Evolutionary conservation across 164 flowering plant genomes (phyloP).

Genomic region (grape (Vitis vinifera)): DNA sequence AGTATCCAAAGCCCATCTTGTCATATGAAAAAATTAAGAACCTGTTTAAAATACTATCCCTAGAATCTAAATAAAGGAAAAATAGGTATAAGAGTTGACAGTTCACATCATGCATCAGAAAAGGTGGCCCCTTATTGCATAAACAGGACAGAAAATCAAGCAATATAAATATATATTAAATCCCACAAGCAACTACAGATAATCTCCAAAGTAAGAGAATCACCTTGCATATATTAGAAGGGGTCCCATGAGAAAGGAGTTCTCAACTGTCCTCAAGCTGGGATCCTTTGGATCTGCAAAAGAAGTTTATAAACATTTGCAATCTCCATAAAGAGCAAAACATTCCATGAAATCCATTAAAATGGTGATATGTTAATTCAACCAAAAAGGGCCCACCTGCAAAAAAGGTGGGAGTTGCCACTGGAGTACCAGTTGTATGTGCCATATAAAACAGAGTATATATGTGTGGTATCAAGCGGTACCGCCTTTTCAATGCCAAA

Average conservation of each 20-base stretch:
- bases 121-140: not conserved
- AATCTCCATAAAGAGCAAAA: not conserved
- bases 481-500: conserved; percentile 81
- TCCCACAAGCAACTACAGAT: not conserved
- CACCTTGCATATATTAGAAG: conserved; percentile 81
- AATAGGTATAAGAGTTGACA: not conserved
- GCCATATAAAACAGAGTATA: conserved; percentile 88
- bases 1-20: too few relatives aligned
- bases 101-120: not conserved
- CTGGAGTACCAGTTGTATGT: conserved; percentile 76
- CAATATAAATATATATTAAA: not conserved
- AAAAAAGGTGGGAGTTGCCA: conserved; percentile 83
- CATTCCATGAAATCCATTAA: not conserved
- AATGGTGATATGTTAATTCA: not conserved
- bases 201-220: conserved; percentile 4
- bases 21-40: too few relatives aligned
- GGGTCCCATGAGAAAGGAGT: conserved; percentile 86
- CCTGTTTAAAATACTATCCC: too few relatives aligned
- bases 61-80: not conserved
- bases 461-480: conserved; percentile 76
- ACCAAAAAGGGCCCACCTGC: conserved; percentile 52
- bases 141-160: not conserved
- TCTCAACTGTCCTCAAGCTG: conserved; percentile 62
- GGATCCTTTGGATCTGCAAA: conserved; percentile 84
- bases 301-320: conserved; percentile 1